phyloP scores from a whole-genome alignment of 2,329 filamentous ascomycete genomes.

The Amauroascus niger region DNA sequence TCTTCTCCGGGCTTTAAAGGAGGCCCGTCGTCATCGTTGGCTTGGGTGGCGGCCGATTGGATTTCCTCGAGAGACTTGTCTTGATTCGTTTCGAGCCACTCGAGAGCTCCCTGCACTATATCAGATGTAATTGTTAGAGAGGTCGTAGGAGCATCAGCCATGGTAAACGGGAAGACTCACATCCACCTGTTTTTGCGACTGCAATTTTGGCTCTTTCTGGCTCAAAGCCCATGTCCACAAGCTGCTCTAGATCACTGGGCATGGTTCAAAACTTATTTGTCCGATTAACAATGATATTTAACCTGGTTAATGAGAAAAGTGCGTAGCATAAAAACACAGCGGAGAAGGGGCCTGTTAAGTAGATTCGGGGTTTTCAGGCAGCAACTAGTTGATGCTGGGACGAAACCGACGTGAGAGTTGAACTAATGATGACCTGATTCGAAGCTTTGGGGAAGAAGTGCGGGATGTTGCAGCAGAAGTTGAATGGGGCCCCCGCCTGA shows the following conservation, averaged over 20 bases:
- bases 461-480: neutral
- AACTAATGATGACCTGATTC: neutral
- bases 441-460: neutral
- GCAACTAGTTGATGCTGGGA: neutral
- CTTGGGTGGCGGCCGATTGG: conserved; percentile 41
- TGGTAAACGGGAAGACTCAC: conserved; percentile 43
- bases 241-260: conserved; percentile 49
- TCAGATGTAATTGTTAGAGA: neutral
- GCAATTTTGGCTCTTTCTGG: conserved; percentile 71
- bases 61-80: conserved; percentile 57
- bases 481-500: neutral
- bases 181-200: conserved; percentile 68
- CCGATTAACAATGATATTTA: neutral
- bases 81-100: conserved; percentile 90
- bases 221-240: conserved; percentile 68
- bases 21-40: conserved; percentile 49
- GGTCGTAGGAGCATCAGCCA: neutral
- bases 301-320: neutral
- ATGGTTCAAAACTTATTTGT: conserved; percentile 25
- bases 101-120: conserved; percentile 73
- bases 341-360: too few species aligned
- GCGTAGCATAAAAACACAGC: neutral
- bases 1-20: conserved; percentile 60
- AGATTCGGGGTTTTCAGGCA: neutral
- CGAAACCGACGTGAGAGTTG: neutral